phyloP scores from a whole-genome alignment of 1,284 basidiomycete species.

The Apiotrichum domesticum region DNA sequence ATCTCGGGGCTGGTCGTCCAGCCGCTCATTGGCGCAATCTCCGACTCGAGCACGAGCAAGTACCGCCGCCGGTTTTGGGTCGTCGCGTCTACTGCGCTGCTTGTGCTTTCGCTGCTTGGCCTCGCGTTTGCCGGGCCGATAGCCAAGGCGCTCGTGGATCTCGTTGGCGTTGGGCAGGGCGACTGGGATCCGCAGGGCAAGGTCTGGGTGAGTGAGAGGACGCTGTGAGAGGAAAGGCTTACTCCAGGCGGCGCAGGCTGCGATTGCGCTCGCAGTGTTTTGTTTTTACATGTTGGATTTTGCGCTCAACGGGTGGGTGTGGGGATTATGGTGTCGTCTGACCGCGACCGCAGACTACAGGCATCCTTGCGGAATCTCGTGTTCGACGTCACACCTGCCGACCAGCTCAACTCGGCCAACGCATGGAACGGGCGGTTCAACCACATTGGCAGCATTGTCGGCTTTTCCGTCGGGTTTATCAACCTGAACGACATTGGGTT shows the following conservation, averaged over 20 bases:
- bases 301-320: conserved; percentile 64
- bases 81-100: conserved; percentile 67
- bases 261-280: conserved; percentile 79
- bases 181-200: conserved; percentile 81
- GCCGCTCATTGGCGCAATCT: conserved; percentile 90
- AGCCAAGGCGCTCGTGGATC: conserved; percentile 68
- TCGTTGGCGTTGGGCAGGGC: conserved; percentile 68
- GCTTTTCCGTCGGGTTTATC: conserved; percentile 85
- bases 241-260: conserved; percentile 47
- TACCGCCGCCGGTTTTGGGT: conserved; percentile 90
- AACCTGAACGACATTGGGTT: conserved; percentile 70
- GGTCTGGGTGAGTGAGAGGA: conserved; percentile 51
- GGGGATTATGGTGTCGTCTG: background rate
- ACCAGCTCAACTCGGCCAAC: conserved; percentile 84
- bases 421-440: conserved; percentile 98
- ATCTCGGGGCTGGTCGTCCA: conserved; percentile 88
- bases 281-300: conserved; percentile 94
- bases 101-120: conserved; percentile 49
- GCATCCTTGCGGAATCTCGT: conserved; percentile 86
- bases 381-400: conserved; percentile 77
- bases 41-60: conserved; percentile 81
- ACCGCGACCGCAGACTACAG: conserved; percentile 58
- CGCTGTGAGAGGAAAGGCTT: too few relatives aligned
- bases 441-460: conserved; percentile 89
- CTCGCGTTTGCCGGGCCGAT: conserved; percentile 79